Conservation (phyloP, 2,329 filamentous ascomycete genomes). For the Didymella pinodella region DNA sequence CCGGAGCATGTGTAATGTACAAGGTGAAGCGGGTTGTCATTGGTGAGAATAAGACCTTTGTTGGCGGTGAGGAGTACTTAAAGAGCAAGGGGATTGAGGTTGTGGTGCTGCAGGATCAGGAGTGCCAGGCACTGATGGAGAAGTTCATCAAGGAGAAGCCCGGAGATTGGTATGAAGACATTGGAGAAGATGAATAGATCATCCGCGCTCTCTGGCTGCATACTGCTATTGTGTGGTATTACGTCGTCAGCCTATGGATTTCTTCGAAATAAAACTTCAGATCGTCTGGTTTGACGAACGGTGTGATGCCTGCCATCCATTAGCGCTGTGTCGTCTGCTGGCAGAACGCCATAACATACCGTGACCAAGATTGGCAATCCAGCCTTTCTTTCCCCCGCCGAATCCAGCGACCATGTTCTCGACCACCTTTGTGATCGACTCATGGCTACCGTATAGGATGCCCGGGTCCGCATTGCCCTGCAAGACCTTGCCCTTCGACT, state of each 20-base stretch:
- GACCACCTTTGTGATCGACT: slow-evolving; percentile 82
- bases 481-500: slow-evolving; percentile 74
- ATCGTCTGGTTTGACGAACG: slow-evolving; percentile 91
- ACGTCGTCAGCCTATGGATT: slow-evolving; percentile 65
- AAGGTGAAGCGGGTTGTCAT: slow-evolving; percentile 77
- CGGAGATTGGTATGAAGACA: slow-evolving; percentile 68
- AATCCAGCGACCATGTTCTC: slow-evolving; percentile 90
- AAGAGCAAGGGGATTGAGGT: slow-evolving; percentile 74
- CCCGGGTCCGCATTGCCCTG: slow-evolving; percentile 98
- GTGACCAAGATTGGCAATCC: slow-evolving; percentile 97
- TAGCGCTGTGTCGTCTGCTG: slow-evolving; percentile 18
- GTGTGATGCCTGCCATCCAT: slow-evolving; percentile 76
- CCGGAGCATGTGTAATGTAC: slow-evolving; percentile 79
- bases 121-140: slow-evolving; percentile 74
- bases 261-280: slow-evolving; percentile 94
- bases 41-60: slow-evolving; percentile 76
- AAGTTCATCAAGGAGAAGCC: slow-evolving; percentile 77
- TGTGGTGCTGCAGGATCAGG: slow-evolving; percentile 70
- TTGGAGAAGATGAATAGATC: slow-evolving; percentile 39
- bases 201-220: slow-evolving; percentile 1
- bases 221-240: slow-evolving; percentile 6
- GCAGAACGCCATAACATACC: slow-evolving; percentile 62
- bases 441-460: slow-evolving; percentile 83
- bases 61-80: slow-evolving; percentile 76
- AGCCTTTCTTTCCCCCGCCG: slow-evolving; percentile 81